Conservation (phyloP, 2,329 filamentous ascomycete species). For the Paecilomyces fulvus region DNA sequence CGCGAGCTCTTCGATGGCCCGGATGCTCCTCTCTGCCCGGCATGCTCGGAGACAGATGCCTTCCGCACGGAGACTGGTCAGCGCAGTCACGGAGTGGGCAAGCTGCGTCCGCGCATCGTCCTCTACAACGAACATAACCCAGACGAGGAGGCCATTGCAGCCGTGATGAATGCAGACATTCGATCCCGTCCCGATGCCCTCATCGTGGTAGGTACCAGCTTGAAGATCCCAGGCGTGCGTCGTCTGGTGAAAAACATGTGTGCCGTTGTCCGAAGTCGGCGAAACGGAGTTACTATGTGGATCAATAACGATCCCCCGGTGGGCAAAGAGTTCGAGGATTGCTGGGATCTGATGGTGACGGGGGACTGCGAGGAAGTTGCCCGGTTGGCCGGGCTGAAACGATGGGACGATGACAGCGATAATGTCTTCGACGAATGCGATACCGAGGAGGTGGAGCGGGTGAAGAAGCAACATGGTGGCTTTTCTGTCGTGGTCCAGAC, state of each 20-base stretch:
- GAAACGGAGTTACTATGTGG: conserved; percentile 80
- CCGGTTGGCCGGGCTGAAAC: conserved; percentile 53
- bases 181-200: conserved; percentile 81
- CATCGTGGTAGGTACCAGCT: conserved; percentile 87
- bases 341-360: conserved; percentile 84
- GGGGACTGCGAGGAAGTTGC: conserved; percentile 87
- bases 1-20: conserved; percentile 74
- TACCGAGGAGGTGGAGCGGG: conserved; percentile 36
- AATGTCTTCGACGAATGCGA: conserved; percentile 37
- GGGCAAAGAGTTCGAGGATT: conserved; percentile 77
- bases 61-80: conserved; percentile 74
- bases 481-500: conserved; percentile 32
- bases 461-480: conserved; percentile 29
- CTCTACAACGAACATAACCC: conserved; percentile 97
- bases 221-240: conserved; percentile 90
- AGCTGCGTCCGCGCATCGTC: conserved; percentile 84
- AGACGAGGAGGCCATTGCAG: conserved; percentile 91
- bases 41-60: conserved; percentile 66
- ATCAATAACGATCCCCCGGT: conserved; percentile 83
- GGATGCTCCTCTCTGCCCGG: conserved; percentile 68
- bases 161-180: conserved; percentile 78
- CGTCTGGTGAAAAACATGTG: conserved; percentile 88
- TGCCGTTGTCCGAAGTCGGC: conserved; percentile 67
- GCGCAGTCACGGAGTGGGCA: conserved; percentile 86
- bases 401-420: conserved; percentile 45